Evolutionary conservation across 768 basidiomycete genomes (phyloP).

Genomic region (Suillus brevipes): DNA sequence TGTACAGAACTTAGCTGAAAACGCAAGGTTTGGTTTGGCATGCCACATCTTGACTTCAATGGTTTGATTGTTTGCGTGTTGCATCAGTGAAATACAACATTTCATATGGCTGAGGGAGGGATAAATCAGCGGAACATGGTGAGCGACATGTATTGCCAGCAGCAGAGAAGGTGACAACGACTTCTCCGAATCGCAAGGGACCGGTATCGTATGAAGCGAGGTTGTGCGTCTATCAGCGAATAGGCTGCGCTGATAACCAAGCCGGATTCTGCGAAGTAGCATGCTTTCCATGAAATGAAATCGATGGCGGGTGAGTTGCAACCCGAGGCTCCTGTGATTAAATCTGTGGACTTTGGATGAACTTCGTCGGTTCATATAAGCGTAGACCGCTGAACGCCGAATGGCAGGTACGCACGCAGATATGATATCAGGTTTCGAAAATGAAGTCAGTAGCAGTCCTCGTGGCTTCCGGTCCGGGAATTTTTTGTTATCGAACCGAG

Average conservation of each 20-base stretch:
- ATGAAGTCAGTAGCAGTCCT: neutral
- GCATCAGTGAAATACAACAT: neutral
- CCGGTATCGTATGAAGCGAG: neutral
- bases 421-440: neutral
- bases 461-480: neutral
- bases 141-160: neutral
- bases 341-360: neutral
- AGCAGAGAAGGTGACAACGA: neutral
- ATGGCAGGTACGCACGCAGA: neutral
- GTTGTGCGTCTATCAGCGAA: neutral
- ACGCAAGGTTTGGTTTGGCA: neutral
- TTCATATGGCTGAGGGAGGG: neutral
- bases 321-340: neutral
- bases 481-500: neutral
- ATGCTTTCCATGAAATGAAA: neutral
- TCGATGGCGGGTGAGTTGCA: neutral
- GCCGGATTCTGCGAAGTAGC: neutral
- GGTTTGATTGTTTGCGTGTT: neutral
- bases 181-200: neutral
- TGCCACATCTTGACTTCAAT: neutral
- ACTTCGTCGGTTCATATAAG: neutral
- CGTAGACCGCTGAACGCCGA: neutral
- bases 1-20: neutral
- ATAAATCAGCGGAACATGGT: neutral
- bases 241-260: neutral